Evolutionary conservation across 257 asterid species (phyloP).

Genomic region (Gentiana macrophylla): DNA sequence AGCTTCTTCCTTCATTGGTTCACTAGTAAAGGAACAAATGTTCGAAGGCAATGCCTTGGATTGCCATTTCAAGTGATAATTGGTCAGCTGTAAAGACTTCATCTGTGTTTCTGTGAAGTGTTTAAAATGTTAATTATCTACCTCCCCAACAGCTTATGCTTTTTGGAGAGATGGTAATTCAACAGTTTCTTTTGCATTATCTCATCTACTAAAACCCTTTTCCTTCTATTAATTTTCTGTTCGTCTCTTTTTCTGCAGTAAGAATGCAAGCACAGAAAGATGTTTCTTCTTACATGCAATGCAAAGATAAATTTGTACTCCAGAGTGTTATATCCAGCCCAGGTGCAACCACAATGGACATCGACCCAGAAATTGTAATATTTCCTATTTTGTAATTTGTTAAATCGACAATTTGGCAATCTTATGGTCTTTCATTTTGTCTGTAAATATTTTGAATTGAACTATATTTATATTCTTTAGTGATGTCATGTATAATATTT

Average conservation of each 20-base stretch:
- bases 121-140: background rate
- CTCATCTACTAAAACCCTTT: too few relatives aligned
- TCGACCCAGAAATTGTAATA: conserved; percentile 45
- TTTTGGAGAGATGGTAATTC: too few relatives aligned
- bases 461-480: background rate
- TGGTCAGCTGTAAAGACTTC: too few relatives aligned
- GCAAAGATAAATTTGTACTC: conserved; percentile 64
- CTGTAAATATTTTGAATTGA: background rate
- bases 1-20: background rate
- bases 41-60: too few relatives aligned
- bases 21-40: too few relatives aligned
- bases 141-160: too few relatives aligned
- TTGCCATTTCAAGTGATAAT: too few relatives aligned
- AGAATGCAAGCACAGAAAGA: conserved; percentile 54
- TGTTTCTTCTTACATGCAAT: conserved; percentile 54
- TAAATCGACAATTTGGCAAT: background rate
- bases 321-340: conserved; percentile 50
- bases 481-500: background rate
- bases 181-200: too few relatives aligned
- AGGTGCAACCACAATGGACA: conserved; percentile 26
- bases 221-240: too few relatives aligned
- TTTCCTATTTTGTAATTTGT: conserved; percentile 1
- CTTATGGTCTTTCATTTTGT: too few relatives aligned
- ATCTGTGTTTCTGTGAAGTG: too few relatives aligned
- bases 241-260: conserved; percentile 16